Evolutionary conservation across 2,329 filamentous ascomycete species (phyloP), one percentile per base, ranked within the genome.

Genomic region (Claviceps sp.): DNA sequence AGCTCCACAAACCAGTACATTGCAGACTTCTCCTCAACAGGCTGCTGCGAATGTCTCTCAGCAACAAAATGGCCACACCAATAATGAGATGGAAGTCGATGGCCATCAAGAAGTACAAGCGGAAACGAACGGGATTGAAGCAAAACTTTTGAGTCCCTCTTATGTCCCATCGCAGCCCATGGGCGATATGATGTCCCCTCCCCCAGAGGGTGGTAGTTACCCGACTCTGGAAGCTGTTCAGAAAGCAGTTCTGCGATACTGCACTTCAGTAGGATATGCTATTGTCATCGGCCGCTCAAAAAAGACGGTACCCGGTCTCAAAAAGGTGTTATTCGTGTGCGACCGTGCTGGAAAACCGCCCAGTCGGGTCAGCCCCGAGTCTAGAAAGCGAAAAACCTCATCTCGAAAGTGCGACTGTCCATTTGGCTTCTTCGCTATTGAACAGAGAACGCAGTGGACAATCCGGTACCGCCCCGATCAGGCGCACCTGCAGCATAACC

Each of bases 341-440:
- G 80, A 84, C 59, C 74, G 80, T 51, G 80, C 80, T 3, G 80
- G 80, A 43, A 81, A 81, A 57, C 78, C 78, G 1, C 78, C 78
- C 2, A 77, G 71, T 51, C 74, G 78, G 5, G 79, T 81, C n/a
- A 82, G 71, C 55, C 77, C 80, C 1, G 80, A 83, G 64, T 74
- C 77, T 55, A 75, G 80, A 52, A 83, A 83, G 64, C 73, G 79
- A 22, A 81, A 80, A 61, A 84, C 80, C 1, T 82, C 80, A 8
- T 83, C 80, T n/a, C 73, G 80, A 45, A 84, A 84, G 59, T 83
- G 80, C 59, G 80, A 83, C 58, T 84, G 80, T 56, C 78, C 79
- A 34, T 84, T 84, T 62, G 80, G 80, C n/a, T 83, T 84, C 63
- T 84, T 83, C 56, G 80, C 80, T 51, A 80, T 84, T 40, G 80